These are phyloP conservation scores for Chalciporus sphaerocephalus DNA, from an alignment of 768 basidiomycete species.

Conservation along the genomic window DNA sequence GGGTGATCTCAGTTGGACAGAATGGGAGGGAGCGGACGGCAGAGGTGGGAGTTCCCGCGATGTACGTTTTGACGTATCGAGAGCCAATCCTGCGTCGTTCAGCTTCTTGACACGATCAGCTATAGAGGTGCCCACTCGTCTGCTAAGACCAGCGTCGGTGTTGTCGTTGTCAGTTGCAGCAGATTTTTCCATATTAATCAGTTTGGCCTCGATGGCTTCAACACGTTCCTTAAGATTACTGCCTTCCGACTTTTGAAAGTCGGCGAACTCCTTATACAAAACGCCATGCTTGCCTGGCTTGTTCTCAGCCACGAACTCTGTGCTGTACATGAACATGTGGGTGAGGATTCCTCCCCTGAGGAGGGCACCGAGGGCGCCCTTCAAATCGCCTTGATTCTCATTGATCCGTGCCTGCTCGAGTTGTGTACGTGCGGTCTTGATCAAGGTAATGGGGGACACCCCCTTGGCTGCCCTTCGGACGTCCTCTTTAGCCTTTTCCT, in stretches of 20 bases:
- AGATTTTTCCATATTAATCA: conserved; percentile 44
- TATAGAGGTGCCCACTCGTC: conserved; percentile 60
- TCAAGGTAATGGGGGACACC: conserved; percentile 55
- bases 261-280: conserved; percentile 57
- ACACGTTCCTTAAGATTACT: conserved; percentile 37
- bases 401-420: conserved; percentile 45
- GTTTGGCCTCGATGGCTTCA: conserved; percentile 42
- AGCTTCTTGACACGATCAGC: conserved; percentile 78
- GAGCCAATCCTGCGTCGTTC: conserved; percentile 64
- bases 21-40: conserved; percentile 26
- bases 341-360: conserved; percentile 59
- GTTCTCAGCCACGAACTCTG: conserved; percentile 52
- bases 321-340: conserved; percentile 54
- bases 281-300: conserved; percentile 47
- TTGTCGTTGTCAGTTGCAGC: conserved; percentile 19
- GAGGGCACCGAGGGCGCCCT: conserved; percentile 54
- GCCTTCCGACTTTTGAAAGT: conserved; percentile 53
- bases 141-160: conserved; percentile 34
- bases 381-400: conserved; percentile 58
- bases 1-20: conserved; percentile 28
- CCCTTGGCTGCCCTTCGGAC: conserved; percentile 53
- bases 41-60: conserved; percentile 49
- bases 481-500: conserved; percentile 42
- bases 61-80: conserved; percentile 52
- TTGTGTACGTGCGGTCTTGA: conserved; percentile 59